These are phyloP conservation scores for Geum urbanum DNA, from an alignment of 306 rosid genomes.

Conservation along the genomic window DNA sequence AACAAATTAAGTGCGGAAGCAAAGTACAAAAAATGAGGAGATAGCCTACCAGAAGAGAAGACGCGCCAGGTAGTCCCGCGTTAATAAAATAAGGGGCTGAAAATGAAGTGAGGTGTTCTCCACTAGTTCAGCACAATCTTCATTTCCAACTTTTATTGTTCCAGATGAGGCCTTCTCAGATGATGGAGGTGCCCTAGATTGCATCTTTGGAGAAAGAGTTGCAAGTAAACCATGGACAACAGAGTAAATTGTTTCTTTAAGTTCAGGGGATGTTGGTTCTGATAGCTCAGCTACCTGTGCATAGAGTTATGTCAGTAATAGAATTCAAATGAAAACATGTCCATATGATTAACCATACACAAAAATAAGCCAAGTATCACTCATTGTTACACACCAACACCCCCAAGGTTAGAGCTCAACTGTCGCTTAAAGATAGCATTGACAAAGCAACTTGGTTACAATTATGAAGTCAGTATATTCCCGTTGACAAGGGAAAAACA, in stretches of 20 bases:
- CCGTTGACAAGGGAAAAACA: background rate
- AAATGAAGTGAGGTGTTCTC: constrained; percentile 81
- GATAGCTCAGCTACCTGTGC: constrained; percentile 87
- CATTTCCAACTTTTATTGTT: constrained; percentile 43
- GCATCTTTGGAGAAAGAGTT: constrained; percentile 89
- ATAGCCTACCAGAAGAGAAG: constrained; percentile 82
- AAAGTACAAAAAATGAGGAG: constrained; percentile 10
- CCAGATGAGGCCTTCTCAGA: constrained; percentile 61
- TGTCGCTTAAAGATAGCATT: background rate
- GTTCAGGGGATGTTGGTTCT: constrained; percentile 73
- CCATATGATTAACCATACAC: background rate
- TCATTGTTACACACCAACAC: background rate
- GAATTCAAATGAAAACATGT: constrained; percentile 1
- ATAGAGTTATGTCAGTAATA: constrained; percentile 13
- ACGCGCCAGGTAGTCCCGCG: constrained; percentile 83
- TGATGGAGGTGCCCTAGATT: constrained; percentile 60
- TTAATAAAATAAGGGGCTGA: constrained; percentile 72
- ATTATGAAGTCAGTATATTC: background rate
- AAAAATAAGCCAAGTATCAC: background rate
- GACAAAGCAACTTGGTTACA: background rate
- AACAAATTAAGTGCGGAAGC: constrained; percentile 4
- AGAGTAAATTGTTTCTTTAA: constrained; percentile 74
- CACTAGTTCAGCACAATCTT: constrained; percentile 75
- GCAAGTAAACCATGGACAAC: constrained; percentile 94
- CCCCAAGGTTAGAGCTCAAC: constrained; percentile 9